Percentiles rank a stretch among this genome's conserved stretches.
These are phyloP conservation scores for Trichoderma cornu-damae DNA, from an alignment of 2,329 filamentous ascomycete genomes.

Conservation along the genomic window DNA sequence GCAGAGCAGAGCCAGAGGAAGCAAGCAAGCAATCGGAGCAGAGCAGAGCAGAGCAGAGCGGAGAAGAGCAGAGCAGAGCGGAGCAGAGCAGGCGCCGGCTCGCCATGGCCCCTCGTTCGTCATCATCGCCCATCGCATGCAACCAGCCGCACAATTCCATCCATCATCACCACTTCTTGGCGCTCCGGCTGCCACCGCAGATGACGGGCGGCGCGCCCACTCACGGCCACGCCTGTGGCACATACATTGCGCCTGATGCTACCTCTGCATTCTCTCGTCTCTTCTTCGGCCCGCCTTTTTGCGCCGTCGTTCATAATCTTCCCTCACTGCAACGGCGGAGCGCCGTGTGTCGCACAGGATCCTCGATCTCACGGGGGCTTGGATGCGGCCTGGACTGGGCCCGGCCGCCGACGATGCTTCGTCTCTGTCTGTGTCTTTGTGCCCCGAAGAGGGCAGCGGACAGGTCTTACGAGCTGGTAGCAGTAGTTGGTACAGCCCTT, in stretches of 20 bases:
- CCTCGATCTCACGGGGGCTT: background rate
- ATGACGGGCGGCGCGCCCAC: background rate
- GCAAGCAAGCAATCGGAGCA: background rate
- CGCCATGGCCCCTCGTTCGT: background rate
- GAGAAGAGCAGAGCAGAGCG: background rate
- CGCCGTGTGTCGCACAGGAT: background rate
- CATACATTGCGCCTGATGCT: background rate
- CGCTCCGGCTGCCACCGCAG: background rate
- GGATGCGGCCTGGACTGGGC: background rate
- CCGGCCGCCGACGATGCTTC: too few relatives aligned
- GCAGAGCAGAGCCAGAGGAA: too few relatives aligned
- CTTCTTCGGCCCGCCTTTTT: background rate
- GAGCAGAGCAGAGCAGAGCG: background rate
- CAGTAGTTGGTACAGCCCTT: too few relatives aligned
- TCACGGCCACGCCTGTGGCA: constrained; percentile 2
- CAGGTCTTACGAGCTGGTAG: constrained; percentile 8
- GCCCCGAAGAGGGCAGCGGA: too few relatives aligned
- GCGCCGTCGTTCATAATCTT: background rate
- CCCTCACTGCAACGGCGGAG: background rate
- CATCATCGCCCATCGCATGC: background rate
- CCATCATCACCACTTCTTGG: background rate
- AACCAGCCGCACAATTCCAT: background rate
- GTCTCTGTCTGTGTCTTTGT: background rate
- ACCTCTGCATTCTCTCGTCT: background rate
- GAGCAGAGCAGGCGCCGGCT: background rate